phyloP scores from a whole-genome alignment of 306 rosid species.

The Malus sieversii region DNA sequence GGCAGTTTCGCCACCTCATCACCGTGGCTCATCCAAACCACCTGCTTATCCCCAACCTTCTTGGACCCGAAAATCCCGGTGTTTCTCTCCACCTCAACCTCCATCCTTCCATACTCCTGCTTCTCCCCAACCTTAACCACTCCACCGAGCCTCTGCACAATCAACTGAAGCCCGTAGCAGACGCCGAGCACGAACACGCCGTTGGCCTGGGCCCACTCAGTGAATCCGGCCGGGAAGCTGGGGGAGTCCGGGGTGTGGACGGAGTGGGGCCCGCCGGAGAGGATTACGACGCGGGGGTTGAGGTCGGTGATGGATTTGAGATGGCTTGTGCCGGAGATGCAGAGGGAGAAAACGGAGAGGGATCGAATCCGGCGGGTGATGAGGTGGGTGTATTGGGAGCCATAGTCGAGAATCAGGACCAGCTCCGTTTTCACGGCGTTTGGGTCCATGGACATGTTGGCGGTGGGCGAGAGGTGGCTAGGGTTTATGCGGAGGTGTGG shows the following conservation, averaged over 20 bases:
- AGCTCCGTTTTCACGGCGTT: constrained; percentile 58
- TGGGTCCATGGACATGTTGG: constrained; percentile 34
- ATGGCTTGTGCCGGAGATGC: constrained; percentile 71
- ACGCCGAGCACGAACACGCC: constrained; percentile 67
- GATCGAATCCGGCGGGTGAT: constrained; percentile 91
- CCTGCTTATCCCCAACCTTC: constrained; percentile 41
- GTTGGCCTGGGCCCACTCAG: constrained; percentile 62
- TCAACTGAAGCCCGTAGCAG: constrained; percentile 86
- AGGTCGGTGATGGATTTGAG: constrained; percentile 56
- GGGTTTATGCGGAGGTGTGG: constrained; percentile 25
- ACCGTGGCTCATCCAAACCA: constrained; percentile 98
- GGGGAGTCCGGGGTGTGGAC: constrained; percentile 79
- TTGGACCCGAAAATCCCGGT: constrained; percentile 40
- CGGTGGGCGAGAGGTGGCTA: constrained; percentile 1
- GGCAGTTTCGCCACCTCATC: constrained; percentile 72
- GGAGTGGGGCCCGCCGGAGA: constrained; percentile 97
- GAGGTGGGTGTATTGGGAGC: constrained; percentile 94
- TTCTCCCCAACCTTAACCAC: constrained; percentile 56
- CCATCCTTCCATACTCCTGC: constrained; percentile 96
- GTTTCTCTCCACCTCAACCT: constrained; percentile 41
- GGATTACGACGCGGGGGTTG: constrained; percentile 69
- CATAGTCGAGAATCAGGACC: constrained; percentile 76
- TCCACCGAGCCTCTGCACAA: constrained; percentile 84
- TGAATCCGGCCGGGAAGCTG: constrained; percentile 60
- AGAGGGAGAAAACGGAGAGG: constrained; percentile 79